These are phyloP conservation scores for Camelina hispida DNA, from an alignment of 345 rosid genomes.

Conservation along the genomic window DNA sequence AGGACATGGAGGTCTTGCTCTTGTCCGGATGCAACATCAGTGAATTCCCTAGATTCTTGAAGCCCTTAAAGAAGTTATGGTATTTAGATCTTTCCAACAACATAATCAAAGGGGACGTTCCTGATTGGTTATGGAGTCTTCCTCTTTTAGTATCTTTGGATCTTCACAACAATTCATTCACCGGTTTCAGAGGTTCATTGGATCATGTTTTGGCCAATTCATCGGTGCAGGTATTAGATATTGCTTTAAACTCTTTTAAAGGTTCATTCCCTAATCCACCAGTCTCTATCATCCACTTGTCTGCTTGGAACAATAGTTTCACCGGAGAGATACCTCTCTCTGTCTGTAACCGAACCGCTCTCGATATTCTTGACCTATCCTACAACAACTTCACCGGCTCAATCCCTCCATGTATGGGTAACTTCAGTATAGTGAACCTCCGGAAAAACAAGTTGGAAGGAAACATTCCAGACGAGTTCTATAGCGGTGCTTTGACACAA, in stretches of 20 bases:
- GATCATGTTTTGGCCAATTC: slow-evolving; percentile 23
- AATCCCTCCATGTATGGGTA: slow-evolving; percentile 35
- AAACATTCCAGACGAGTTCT: slow-evolving; percentile 29
- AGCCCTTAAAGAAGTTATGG: not conserved
- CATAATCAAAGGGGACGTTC: slow-evolving; percentile 23
- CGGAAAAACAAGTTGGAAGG: slow-evolving; percentile 41
- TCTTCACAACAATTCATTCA: slow-evolving; percentile 21
- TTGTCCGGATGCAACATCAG: slow-evolving; percentile 11
- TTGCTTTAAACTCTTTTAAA: slow-evolving; percentile 34
- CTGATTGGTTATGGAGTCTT: slow-evolving; percentile 34
- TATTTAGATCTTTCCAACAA: slow-evolving; percentile 18
- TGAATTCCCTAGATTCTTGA: slow-evolving; percentile 9
- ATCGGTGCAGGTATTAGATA: slow-evolving; percentile 20
- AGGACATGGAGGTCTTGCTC: not conserved
- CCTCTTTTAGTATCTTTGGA: slow-evolving; percentile 10
- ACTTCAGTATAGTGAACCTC: slow-evolving; percentile 33
- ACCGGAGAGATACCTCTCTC: slow-evolving; percentile 36
- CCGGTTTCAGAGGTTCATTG: slow-evolving; percentile 18
- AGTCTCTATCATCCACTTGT: slow-evolving; percentile 27
- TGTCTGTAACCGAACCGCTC: slow-evolving; percentile 31
- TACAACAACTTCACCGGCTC: slow-evolving; percentile 36
- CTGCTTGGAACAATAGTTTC: slow-evolving; percentile 43
- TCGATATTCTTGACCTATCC: slow-evolving; percentile 33
- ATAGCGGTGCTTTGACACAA: slow-evolving; percentile 5
- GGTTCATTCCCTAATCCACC: slow-evolving; percentile 38